Evolutionary conservation across 129 eudicot genomes (phyloP).

Genomic region (Tagetes erecta): DNA sequence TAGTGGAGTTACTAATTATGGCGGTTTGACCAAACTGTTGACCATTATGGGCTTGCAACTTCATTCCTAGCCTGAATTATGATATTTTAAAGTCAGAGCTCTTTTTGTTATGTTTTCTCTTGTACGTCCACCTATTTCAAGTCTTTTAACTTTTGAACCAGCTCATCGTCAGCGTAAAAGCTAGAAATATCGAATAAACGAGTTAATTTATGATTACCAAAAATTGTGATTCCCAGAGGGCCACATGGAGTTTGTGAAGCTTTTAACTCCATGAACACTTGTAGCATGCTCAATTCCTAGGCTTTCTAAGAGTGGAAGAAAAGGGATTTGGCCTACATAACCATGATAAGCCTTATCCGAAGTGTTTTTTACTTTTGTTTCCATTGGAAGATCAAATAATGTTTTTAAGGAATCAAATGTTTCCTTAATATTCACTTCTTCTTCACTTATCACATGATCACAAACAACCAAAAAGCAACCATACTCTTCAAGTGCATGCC

Average conservation of each 20-base stretch:
- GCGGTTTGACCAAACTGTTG: too few species aligned
- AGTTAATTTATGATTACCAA: slow-evolving; percentile 33
- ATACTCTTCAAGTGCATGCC: slow-evolving; percentile 61
- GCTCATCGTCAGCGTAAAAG: too few species aligned
- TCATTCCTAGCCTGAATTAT: too few species aligned
- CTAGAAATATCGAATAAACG: neutral
- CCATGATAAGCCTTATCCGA: slow-evolving; percentile 47
- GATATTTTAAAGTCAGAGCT: too few species aligned
- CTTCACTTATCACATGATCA: slow-evolving; percentile 33
- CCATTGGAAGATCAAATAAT: slow-evolving; percentile 57
- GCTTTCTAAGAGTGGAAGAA: slow-evolving; percentile 58
- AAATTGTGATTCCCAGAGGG: slow-evolving; percentile 55
- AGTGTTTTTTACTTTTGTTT: slow-evolving; percentile 47
- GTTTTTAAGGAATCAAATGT: slow-evolving; percentile 35
- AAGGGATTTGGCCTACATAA: slow-evolving; percentile 44
- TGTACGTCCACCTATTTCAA: too few species aligned
- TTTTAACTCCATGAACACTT: slow-evolving; percentile 36
- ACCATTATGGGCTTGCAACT: too few species aligned
- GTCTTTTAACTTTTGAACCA: too few species aligned
- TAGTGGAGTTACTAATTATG: too few species aligned
- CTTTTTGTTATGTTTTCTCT: too few species aligned
- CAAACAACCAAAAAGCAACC: slow-evolving; percentile 53
- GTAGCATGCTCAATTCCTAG: slow-evolving; percentile 54
- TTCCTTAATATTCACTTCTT: slow-evolving; percentile 21
- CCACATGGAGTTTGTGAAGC: slow-evolving; percentile 54